Evolutionary conservation across 306 rosid genomes (phyloP), one percentile per base, ranked within the genome.

Genomic region (Cucumis sativus): DNA sequence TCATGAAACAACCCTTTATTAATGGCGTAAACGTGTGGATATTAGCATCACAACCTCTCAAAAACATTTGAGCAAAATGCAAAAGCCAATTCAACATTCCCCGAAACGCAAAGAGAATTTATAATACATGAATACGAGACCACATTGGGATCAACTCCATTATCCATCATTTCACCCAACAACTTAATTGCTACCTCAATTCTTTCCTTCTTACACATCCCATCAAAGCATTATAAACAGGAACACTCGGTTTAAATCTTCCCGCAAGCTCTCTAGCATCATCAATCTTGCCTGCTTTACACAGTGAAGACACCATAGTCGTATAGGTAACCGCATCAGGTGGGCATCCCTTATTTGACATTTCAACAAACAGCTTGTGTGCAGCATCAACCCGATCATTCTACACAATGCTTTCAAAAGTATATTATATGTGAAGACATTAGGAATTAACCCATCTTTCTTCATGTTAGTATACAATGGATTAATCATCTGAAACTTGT

Each of bases 211-310:
- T 76, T 90, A 82, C 98, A 95, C 51, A 89, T 9, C 70, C 95
- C 97, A 86, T 80, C 78, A 95, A 84, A 81, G 97, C 88, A 84
- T 95, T 92, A 82, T 88, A 95, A 81, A 89, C 91, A 33, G 97
- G 82, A 65, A 86, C 89, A 17, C 81, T 69, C 54, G 88, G 91
- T 37, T 71, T 87, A 58, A 91, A 90, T 23, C 76, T 59, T 58
- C 28, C 7, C 25, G 88, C 88, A 11, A 91, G 37, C 82, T 84
- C 92, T 80, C 83, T 86, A 6, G 97, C 97, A 83, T 88, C 87
- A 11, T 87, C 87, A 4, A 89, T 83, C 78, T 80, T 80, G 52
- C 92, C 93, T 54, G 33, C 51, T 69, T 82, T 88, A 79, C 98
- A 92, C 85, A 90, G 75, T 6, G 86, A 85, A 57, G 96, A 86